These are phyloP conservation scores for Viola pubescens DNA, from an alignment of 441 rosid genomes.

Conservation along the genomic window DNA sequence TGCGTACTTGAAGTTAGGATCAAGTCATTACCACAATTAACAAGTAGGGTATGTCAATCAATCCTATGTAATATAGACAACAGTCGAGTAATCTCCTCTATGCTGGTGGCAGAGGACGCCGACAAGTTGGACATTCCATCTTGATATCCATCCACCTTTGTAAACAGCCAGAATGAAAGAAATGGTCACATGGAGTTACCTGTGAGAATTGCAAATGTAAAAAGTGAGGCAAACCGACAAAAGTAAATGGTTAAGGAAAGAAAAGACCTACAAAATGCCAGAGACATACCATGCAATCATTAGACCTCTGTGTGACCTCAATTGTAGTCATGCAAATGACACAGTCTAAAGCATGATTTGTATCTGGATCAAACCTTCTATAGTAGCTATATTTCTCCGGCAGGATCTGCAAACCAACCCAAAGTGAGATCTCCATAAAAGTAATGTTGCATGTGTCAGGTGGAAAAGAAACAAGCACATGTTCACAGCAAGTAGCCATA, in stretches of 20 bases:
- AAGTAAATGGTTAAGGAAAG: background rate
- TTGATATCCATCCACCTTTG: constrained; percentile 99
- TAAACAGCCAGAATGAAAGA: constrained; percentile 88
- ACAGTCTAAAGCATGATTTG: constrained; percentile 57
- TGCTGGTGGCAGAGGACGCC: constrained; percentile 85
- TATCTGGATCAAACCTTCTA: constrained; percentile 51
- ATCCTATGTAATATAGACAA: constrained; percentile 27
- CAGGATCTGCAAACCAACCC: constrained; percentile 50
- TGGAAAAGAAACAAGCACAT: background rate
- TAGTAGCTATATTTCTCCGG: constrained; percentile 93
- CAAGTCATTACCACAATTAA: constrained; percentile 28
- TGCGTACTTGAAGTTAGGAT: background rate
- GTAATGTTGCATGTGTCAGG: constrained; percentile 1
- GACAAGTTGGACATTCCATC: constrained; percentile 99
- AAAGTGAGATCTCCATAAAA: constrained; percentile 17
- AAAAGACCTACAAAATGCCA: background rate
- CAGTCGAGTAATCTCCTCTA: constrained; percentile 26
- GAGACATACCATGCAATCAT: constrained; percentile 70
- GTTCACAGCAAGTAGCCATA: background rate
- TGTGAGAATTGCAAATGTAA: constrained; percentile 24
- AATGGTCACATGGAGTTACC: constrained; percentile 97
- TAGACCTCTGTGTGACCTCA: constrained; percentile 56
- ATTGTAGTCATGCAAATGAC: constrained; percentile 95
- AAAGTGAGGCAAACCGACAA: constrained; percentile 7
- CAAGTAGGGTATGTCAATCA: constrained; percentile 20